These are phyloP conservation scores for Pseudognaphalium luteoalbum DNA, from an alignment of 129 eudicot genomes.

Conservation along the genomic window DNA sequence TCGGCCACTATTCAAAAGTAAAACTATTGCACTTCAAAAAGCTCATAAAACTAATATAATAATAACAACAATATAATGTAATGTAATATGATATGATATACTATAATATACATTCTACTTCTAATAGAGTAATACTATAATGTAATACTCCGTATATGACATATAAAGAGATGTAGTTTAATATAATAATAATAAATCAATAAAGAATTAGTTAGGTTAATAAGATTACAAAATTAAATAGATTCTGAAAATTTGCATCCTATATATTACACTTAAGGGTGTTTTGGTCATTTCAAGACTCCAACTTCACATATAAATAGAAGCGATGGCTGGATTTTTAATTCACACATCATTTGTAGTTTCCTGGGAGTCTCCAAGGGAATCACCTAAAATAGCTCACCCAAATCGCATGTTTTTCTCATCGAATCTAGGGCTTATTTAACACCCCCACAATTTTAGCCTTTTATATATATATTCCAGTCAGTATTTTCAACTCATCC, in stretches of 20 bases:
- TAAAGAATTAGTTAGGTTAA: background rate
- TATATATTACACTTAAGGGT: background rate
- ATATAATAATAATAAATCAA: background rate
- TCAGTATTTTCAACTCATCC: no score
- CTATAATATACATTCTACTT: no score
- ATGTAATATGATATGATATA: no score
- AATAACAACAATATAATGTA: no score
- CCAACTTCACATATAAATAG: background rate
- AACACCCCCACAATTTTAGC: background rate
- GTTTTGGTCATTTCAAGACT: background rate
- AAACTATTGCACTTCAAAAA: no score
- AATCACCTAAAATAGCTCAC: background rate
- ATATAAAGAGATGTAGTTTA: no score
- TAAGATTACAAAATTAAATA: background rate
- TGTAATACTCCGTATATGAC: no score
- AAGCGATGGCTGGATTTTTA: background rate
- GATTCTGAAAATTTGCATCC: background rate
- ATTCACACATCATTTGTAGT: background rate
- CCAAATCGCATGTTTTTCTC: background rate
- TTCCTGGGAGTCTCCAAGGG: background rate
- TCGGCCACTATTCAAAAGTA: no score
- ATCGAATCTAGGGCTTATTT: background rate
- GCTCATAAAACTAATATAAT: no score
- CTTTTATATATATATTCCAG: background rate
- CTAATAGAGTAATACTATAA: no score